These are phyloP conservation scores for Amorphotheca resinae DNA, from an alignment of 495 filamentous ascomycete species.

Conservation along the genomic window DNA sequence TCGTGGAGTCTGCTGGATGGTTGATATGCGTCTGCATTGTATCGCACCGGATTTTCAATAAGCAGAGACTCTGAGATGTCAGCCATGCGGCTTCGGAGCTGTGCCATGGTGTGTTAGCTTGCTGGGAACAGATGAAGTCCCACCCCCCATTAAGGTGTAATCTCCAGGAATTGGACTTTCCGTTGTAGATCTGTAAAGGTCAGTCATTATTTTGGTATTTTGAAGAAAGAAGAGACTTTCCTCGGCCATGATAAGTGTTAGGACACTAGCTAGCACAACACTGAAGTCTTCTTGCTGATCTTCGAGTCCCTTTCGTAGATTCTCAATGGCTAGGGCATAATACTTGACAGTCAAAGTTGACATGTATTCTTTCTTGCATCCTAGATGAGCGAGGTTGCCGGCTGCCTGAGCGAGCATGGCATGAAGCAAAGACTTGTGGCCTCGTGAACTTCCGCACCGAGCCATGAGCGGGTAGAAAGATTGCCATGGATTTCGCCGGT, in stretches of 20 bases:
- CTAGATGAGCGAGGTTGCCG: not conserved
- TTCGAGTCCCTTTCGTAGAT: not conserved
- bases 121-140: not conserved
- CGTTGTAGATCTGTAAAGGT: not conserved
- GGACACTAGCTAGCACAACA: not conserved
- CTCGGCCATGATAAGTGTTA: conserved; percentile 1
- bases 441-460: not conserved
- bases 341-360: not conserved
- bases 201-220: not conserved
- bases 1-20: too few species aligned
- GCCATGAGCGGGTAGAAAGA: not conserved
- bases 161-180: not conserved
- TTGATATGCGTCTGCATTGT: not conserved
- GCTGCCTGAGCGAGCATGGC: conserved; percentile 2
- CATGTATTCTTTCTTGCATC: not conserved
- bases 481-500: not conserved
- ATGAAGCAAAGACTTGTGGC: not conserved
- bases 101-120: not conserved
- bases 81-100: not conserved
- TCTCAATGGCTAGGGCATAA: not conserved
- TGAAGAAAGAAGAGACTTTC: not conserved
- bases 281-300: not conserved
- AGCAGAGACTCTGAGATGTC: conserved; percentile 1
- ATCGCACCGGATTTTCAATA: not conserved
- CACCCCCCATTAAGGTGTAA: not conserved